Conservation (phyloP, 2,329 filamentous ascomycete species). For the Daldinia eschscholtzii region DNA sequence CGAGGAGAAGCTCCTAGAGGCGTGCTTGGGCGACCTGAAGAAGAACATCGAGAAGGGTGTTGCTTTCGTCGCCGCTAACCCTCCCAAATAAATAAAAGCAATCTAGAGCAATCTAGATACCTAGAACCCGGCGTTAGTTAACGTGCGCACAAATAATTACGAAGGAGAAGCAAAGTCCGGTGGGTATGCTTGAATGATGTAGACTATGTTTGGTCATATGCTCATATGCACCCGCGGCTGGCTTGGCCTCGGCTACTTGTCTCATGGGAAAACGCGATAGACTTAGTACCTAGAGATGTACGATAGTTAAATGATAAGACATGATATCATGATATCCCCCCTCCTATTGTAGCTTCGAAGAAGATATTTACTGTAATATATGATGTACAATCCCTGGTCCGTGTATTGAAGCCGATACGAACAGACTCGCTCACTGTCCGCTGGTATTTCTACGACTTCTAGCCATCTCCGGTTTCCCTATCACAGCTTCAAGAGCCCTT, state of each 20-base stretch:
- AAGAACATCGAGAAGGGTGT: conserved; percentile 97
- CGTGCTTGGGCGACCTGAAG: conserved; percentile 84
- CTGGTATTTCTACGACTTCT: conserved; percentile 61
- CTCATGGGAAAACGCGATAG: conserved; percentile 30
- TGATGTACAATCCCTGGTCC: background rate
- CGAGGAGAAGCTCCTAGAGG: conserved; percentile 92
- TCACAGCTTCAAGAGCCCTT: conserved; percentile 81
- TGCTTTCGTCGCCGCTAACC: conserved; percentile 70
- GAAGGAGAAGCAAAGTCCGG: conserved; percentile 16
- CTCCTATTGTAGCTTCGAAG: background rate
- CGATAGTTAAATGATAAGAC: conserved; percentile 43
- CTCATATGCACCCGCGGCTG: conserved; percentile 12
- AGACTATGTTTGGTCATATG: conserved; percentile 38
- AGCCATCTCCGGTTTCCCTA: conserved; percentile 68
- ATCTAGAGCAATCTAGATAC: conserved; percentile 23
- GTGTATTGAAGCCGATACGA: background rate
- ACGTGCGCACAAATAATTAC: conserved; percentile 11
- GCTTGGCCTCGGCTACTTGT: conserved; percentile 34
- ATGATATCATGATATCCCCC: conserved; percentile 19
- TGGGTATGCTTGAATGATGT: conserved; percentile 39
- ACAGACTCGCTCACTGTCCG: conserved; percentile 43
- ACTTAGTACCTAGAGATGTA: conserved; percentile 44
- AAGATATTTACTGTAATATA: background rate
- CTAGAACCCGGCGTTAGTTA: conserved; percentile 15
- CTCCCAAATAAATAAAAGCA: conserved; percentile 64